These are phyloP conservation scores for Acanthamoeba healyi DNA, from an alignment of 208 protist species.

Conservation along the genomic window DNA sequence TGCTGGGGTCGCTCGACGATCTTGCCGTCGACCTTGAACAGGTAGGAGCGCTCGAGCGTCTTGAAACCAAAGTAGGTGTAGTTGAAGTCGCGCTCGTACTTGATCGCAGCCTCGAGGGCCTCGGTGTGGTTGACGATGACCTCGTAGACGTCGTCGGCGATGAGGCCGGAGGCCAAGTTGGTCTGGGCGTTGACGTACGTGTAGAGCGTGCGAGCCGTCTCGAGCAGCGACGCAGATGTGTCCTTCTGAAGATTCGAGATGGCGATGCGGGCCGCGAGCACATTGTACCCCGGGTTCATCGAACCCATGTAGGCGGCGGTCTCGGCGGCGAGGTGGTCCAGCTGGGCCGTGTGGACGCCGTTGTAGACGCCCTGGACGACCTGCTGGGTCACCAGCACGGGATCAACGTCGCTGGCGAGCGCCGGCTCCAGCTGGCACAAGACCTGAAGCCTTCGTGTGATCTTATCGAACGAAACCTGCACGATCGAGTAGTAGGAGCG, in stretches of 20 bases:
- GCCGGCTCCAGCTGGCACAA: slow-evolving; percentile 85
- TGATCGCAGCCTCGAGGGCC: slow-evolving; percentile 94
- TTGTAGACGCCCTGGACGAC: slow-evolving; percentile 93
- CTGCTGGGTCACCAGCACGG: slow-evolving; percentile 89
- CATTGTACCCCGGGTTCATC: slow-evolving; percentile 96
- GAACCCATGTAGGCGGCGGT: slow-evolving; percentile 97
- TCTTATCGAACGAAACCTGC: slow-evolving; percentile 87
- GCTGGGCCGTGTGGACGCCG: slow-evolving; percentile 93
- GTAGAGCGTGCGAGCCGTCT: slow-evolving; percentile 94
- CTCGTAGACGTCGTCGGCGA: slow-evolving; percentile 95
- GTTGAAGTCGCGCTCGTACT: slow-evolving; percentile 96
- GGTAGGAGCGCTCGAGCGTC: slow-evolving; percentile 99
- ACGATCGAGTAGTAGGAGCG: too few relatives aligned
- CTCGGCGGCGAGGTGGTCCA: slow-evolving; percentile 97
- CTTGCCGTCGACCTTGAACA: slow-evolving; percentile 95
- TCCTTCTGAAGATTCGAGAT: slow-evolving; percentile 98
- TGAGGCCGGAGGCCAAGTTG: slow-evolving; percentile 91
- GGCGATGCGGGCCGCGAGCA: slow-evolving; percentile 97
- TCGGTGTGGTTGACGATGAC: slow-evolving; percentile 86
- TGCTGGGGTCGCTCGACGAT: slow-evolving; percentile 99
- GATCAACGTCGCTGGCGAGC: slow-evolving; percentile 81
- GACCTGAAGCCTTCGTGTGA: slow-evolving; percentile 81
- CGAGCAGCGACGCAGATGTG: slow-evolving; percentile 93
- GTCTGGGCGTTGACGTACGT: slow-evolving; percentile 94
- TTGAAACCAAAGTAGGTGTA: slow-evolving; percentile 99